Base-by-base conservation (phyloP, 106 monocot species). In the Hemerocallis citrina region DNA sequence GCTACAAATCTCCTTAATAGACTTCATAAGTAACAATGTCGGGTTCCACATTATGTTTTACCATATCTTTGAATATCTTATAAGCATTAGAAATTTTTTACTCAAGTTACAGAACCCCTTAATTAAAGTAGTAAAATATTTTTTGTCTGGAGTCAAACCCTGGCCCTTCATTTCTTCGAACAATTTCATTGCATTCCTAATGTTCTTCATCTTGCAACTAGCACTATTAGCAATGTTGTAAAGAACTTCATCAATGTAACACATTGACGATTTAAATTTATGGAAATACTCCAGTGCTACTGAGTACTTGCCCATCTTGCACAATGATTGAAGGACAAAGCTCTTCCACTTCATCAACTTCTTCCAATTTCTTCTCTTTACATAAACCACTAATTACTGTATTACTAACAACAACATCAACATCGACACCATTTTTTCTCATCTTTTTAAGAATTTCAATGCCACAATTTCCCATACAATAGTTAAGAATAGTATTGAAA, bases 91-190 rank as follows among this genome's bases (percentile, higher is more conserved):
- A 22, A 24, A 84, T 51, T 65, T n/a, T n/a, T 92, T 76, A 47
- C 81, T 81, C 43, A 61, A 81, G 46, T 15, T 37, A 40, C 92
- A 84, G 55, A 73, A 92, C 22, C 92, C 92, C 64, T 34, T 36
- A 11, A 92, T 88, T 49, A 92, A 57, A 44, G 68, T 84, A 8
- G 92, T 92, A 31, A 84, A 92, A 66, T 92, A 84, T 15, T 78
- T 68, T 32, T 62, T 75, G 52, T 92, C 92, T 14, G 84, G 84
- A 35, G 50, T 40, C 54, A 92, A 55, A 6, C 68, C 72, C 10
- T 50, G 59, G 45, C 17, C 17, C 57, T 62, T 81, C 88, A 92
- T 92, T 71, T 92, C 88, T 19, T 68, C 25, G 51, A 88, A 52
- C 58, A 84, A 42, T 17, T 70, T 55, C 34, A 65, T 37, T 13